These are phyloP conservation scores for Puya raimondii DNA, from an alignment of 176 grass and related monocot genomes.

Conservation along the genomic window DNA sequence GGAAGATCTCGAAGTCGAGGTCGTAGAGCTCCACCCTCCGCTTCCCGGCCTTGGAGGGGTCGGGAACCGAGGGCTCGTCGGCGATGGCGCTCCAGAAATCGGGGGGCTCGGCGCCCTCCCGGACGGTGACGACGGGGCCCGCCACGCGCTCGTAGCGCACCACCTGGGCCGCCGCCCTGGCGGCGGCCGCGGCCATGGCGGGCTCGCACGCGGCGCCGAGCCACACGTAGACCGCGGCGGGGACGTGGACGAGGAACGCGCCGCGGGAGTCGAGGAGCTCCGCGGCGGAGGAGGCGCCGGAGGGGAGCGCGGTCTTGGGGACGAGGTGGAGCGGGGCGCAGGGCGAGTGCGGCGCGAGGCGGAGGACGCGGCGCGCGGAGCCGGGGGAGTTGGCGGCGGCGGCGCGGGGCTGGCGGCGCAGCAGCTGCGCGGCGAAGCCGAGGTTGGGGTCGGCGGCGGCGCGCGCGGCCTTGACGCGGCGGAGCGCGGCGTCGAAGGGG, in stretches of 20 bases:
- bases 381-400: conserved; percentile 23
- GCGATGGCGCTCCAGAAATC: conserved; percentile 31
- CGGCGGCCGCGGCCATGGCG: conserved; percentile 26
- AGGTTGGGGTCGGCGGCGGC: conserved; percentile 38
- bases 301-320: conserved; percentile 22
- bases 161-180: conserved; percentile 25
- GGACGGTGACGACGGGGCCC: conserved; percentile 30
- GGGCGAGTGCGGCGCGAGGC: conserved; percentile 40
- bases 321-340: conserved; percentile 40
- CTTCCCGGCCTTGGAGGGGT: conserved; percentile 21
- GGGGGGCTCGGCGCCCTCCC: conserved; percentile 27
- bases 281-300: background rate
- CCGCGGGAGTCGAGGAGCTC: conserved; percentile 40
- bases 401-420: conserved; percentile 29
- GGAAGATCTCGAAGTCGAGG: conserved; percentile 49
- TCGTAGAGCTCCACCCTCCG: conserved; percentile 46
- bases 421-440: conserved; percentile 44
- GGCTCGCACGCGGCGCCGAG: conserved; percentile 29
- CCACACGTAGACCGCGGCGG: conserved; percentile 35
- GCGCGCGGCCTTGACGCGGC: conserved; percentile 24
- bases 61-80: conserved; percentile 9
- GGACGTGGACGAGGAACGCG: conserved; percentile 33
- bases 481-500: conserved; percentile 34
- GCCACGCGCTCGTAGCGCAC: conserved; percentile 36
- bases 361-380: conserved; percentile 20